Conservation (phyloP, 345 rosid species). For the Physaria fendleri region DNA sequence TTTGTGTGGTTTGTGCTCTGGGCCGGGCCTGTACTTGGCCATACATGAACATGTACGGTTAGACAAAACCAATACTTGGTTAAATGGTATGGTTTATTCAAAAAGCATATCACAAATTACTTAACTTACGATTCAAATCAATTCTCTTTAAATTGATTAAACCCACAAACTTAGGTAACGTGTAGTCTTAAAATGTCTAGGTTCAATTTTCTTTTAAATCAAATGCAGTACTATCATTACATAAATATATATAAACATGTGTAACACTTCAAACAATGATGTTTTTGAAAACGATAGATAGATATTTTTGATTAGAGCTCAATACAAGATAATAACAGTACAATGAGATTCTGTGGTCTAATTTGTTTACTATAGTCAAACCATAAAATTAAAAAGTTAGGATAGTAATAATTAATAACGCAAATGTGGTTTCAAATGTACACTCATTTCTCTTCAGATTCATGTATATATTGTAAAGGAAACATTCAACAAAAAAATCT, state of each 20-base stretch:
- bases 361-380: slow-evolving; percentile 12
- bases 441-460: slow-evolving; percentile 27
- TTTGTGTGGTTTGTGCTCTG: too few relatives aligned
- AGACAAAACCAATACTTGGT: too few relatives aligned
- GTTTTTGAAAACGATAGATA: neutral
- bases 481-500: slow-evolving; percentile 19
- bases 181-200: slow-evolving; percentile 12
- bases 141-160: too few relatives aligned
- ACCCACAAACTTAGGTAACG: neutral
- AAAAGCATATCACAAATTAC: neutral
- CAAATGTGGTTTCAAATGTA: slow-evolving; percentile 19
- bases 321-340: neutral
- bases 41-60: too few relatives aligned
- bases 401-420: neutral
- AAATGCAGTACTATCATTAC: neutral
- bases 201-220: neutral
- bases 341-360: slow-evolving; percentile 3
- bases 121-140: neutral
- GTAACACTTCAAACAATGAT: neutral
- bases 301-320: neutral
- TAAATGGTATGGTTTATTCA: neutral
- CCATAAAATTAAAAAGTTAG: neutral
- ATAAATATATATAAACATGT: neutral
- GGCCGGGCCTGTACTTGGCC: too few relatives aligned
- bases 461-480: slow-evolving; percentile 25